Conservation (phyloP, 768 basidiomycete genomes). For the Leccinum barrowsii region DNA sequence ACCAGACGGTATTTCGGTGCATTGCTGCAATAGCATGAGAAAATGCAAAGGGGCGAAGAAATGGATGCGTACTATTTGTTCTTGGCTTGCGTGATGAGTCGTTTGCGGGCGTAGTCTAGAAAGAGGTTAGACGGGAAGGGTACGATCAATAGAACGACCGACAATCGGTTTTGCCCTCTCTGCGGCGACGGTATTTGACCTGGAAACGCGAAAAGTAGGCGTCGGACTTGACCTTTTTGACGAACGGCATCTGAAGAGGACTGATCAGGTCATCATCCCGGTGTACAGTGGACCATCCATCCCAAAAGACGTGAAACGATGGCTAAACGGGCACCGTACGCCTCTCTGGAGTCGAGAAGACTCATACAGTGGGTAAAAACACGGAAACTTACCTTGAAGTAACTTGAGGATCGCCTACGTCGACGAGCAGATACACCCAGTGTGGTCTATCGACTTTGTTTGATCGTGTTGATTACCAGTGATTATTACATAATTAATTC, state of each 20-base stretch:
- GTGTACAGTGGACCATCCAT: conserved; percentile 29
- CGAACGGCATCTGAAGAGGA: conserved; percentile 78
- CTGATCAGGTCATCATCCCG: conserved; percentile 31
- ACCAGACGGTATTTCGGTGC: conserved; percentile 98
- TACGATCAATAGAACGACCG: conserved; percentile 25
- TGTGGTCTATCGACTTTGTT: conserved; percentile 19
- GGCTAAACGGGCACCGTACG: neutral
- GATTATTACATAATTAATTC: conserved; percentile 15
- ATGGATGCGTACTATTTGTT: conserved; percentile 83
- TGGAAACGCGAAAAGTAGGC: conserved; percentile 99
- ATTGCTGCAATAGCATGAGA: conserved; percentile 50
- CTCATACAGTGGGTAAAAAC: neutral
- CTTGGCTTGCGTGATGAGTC: conserved; percentile 96
- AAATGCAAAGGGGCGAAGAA: neutral
- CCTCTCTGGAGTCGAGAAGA: neutral
- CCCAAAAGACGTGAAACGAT: conserved; percentile 8
- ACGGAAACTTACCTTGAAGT: conserved; percentile 39
- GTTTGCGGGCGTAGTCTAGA: conserved; percentile 94
- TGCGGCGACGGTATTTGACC: conserved; percentile 95
- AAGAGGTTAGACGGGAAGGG: conserved; percentile 8
- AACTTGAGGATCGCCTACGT: conserved; percentile 29
- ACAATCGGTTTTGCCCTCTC: conserved; percentile 99
- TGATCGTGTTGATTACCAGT: conserved; percentile 25
- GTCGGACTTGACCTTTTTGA: conserved; percentile 94
- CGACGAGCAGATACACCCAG: conserved; percentile 18